Evolutionary conservation across 108 stramenopile species (phyloP), one percentile per base, ranked within the genome.

Genomic region (Bacterosira constricta): DNA sequence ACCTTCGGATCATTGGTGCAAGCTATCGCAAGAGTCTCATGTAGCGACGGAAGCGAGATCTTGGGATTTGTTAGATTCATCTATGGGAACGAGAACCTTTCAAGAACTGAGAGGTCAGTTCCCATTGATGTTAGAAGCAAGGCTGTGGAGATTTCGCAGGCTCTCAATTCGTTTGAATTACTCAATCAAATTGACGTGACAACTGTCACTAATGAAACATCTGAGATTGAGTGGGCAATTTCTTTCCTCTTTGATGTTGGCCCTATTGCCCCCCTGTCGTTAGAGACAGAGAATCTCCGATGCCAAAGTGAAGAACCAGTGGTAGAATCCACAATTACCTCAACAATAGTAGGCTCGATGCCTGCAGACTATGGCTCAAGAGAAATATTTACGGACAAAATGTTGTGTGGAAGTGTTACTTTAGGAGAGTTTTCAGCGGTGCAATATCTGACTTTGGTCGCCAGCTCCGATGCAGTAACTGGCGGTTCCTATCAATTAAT

Each of bases 401-500:
- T 17, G 6, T 29, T 35, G 29, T 80, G 79, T 39, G 79, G 73
- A 38, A 75, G 79, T 42, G 47, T 80, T 2, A 26, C 45, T 51
- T 51, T 80, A 23, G 70, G 63, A 18, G 70, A 71, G 50, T 71
- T 64, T 42, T 79, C 77, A 27, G 37, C 77, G 2, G 21, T 46
- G 34, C 75, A 77, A 45, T 47, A 63, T 31, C 20, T 77, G 52
- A 69, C 38, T 61, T 46, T 77, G 18, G 30, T 42, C 34, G 66
- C 67, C 4, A 54, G 37, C 35, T 68, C 52, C 7, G 52, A 41
- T 45, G 35, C 42, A 11, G 75, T 69, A 23, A 38, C 54, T 10
- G 37, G 66, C 27, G 75, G 75, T 27, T 77, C 66, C 11, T 77
- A 61, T 59, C 66, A 77, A 21, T 42, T 77, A 5, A 68, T 53